A percentile compares a stretch with the other conserved stretches of the same genome.
Evolutionary conservation across 2,329 filamentous ascomycete genomes (phyloP).

Genomic region (Sordariomycetes sp.): DNA sequence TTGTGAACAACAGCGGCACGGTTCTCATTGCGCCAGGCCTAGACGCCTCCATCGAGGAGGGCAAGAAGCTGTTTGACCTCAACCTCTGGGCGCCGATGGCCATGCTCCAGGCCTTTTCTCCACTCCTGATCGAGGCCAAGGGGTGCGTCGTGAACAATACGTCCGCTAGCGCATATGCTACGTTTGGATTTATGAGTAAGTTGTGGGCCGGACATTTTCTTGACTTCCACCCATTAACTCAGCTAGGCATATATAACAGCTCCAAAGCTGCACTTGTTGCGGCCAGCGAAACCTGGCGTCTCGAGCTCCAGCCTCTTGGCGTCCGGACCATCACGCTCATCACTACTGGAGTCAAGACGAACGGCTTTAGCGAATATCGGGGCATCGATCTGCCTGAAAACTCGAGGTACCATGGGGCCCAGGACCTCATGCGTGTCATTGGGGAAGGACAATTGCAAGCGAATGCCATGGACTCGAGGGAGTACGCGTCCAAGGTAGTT

Average conservation of each 20-base stretch:
- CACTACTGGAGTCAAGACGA: conserved; percentile 14
- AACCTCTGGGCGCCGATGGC: conserved; percentile 28
- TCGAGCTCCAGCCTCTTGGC: conserved; percentile 16
- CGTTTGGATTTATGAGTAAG: neutral
- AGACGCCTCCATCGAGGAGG: conserved; percentile 18
- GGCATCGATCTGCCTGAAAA: conserved; percentile 8
- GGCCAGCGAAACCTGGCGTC: conserved; percentile 13
- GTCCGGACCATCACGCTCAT: conserved; percentile 15
- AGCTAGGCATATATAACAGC: conserved; percentile 12
- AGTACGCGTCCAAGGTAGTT: conserved; percentile 7
- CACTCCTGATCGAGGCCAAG: conserved; percentile 13
- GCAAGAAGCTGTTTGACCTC: conserved; percentile 25
- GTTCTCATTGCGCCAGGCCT: conserved; percentile 15
- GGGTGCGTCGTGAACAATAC: conserved; percentile 14
- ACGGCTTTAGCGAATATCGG: conserved; percentile 8
- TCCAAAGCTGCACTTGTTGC: conserved; percentile 15
- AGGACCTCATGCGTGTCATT: conserved; percentile 7
- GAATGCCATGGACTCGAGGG: conserved; percentile 6
- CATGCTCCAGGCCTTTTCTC: conserved; percentile 24
- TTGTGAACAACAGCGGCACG: conserved; percentile 14
- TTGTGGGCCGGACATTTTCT: neutral
- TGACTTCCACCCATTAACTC: neutral
- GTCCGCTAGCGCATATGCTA: neutral
- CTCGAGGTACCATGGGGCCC: conserved; percentile 9
- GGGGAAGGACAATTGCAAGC: conserved; percentile 7